Conservation (phyloP, 2,329 filamentous ascomycete species). For the Apiospora malaysiana region DNA sequence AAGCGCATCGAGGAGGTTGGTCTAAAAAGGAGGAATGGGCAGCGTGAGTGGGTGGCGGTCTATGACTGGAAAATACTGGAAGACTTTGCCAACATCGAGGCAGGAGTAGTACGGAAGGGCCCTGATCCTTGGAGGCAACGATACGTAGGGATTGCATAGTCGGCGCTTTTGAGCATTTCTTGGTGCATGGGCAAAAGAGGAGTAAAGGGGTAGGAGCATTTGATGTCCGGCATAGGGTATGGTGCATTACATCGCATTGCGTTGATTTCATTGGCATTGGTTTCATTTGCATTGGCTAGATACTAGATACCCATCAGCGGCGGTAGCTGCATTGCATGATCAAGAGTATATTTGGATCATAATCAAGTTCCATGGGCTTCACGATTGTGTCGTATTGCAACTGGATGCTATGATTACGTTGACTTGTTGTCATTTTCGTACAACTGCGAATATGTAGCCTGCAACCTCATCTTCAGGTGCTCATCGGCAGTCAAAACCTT, state of each 20-base stretch:
- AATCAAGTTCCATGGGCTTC: neutral
- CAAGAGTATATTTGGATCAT: neutral
- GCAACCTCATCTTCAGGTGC: constrained; percentile 66
- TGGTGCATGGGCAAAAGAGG: constrained; percentile 19
- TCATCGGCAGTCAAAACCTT: constrained; percentile 68
- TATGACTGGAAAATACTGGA: constrained; percentile 55
- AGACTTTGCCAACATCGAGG: constrained; percentile 48
- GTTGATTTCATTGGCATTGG: neutral
- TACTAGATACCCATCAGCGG: neutral
- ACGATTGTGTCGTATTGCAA: neutral
- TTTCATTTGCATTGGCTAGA: too few relatives aligned
- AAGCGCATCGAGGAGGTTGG: constrained; percentile 39
- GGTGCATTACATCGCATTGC: neutral
- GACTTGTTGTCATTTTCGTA: constrained; percentile 42
- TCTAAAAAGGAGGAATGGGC: constrained; percentile 34
- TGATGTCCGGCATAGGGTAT: constrained; percentile 15
- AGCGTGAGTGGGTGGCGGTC: constrained; percentile 46
- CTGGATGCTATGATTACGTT: neutral
- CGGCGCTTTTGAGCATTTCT: constrained; percentile 8
- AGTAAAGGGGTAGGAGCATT: constrained; percentile 18
- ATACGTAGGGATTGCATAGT: constrained; percentile 49
- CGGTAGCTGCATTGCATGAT: neutral
- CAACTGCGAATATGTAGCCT: constrained; percentile 62
- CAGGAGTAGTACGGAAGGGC: constrained; percentile 42
- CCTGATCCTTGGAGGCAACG: constrained; percentile 51